phyloP scores from a whole-genome alignment of 1,284 basidiomycete genomes.

The Porogramme epimiltina region DNA sequence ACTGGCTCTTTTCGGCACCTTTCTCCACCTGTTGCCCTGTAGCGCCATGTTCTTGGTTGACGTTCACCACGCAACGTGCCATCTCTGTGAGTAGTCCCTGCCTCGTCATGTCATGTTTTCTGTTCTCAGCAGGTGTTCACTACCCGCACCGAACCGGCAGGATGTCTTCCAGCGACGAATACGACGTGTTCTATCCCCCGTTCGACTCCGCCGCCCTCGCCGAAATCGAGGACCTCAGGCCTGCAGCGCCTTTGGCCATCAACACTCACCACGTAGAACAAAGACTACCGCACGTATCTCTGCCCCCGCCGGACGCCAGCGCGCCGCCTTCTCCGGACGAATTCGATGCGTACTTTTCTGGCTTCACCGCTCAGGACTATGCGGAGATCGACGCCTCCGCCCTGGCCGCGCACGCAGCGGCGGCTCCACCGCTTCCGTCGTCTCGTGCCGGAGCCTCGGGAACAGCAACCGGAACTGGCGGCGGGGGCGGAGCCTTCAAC shows the following conservation, averaged over 20 bases:
- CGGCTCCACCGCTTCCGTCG: conserved; percentile 23
- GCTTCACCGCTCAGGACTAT: conserved; percentile 62
- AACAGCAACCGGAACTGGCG: neutral
- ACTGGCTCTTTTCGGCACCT: no score
- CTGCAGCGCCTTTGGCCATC: neutral
- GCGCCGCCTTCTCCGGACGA: conserved; percentile 25
- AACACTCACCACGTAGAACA: neutral
- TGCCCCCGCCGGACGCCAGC: neutral
- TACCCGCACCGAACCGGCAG: neutral
- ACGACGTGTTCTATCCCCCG: conserved; percentile 24
- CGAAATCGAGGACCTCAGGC: conserved; percentile 18
- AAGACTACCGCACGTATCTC: neutral
- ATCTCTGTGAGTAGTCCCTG: no score
- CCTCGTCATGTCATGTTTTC: no score
- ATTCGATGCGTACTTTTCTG: conserved; percentile 48
- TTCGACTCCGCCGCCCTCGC: conserved; percentile 23
- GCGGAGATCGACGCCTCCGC: conserved; percentile 46
- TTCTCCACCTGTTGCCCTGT: no score
- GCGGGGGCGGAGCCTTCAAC: no score
- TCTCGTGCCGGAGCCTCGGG: neutral
- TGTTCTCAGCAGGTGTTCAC: no score
- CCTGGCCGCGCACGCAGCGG: conserved; percentile 28
- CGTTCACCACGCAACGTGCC: no score
- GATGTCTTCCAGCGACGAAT: conserved; percentile 24
- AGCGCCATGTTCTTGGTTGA: no score